These are phyloP conservation scores for Kalmanozyma brasiliensis DNA, from an alignment of 1,284 basidiomycete genomes.

Conservation along the genomic window DNA sequence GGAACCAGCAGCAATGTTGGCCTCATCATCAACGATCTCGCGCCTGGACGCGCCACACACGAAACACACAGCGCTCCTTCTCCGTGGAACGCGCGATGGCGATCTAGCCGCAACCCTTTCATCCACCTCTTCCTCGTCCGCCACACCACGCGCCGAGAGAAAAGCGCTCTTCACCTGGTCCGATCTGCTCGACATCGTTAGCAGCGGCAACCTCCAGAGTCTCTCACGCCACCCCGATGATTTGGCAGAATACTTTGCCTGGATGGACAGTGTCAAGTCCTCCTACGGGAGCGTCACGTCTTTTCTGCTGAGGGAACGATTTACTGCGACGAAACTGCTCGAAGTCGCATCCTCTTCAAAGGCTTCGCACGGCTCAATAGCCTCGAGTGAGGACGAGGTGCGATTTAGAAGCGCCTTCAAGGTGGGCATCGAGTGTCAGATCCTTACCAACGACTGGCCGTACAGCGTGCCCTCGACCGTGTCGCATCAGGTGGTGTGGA, in stretches of 20 bases:
- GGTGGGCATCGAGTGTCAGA: conserved; percentile 15
- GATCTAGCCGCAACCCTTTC: conserved; percentile 18
- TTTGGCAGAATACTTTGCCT: conserved; percentile 36
- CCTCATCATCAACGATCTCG: conserved; percentile 9
- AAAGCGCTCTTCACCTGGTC: conserved; percentile 29
- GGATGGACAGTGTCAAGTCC: conserved; percentile 32
- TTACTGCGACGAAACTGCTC: conserved; percentile 20
- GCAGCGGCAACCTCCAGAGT: conserved; percentile 9
- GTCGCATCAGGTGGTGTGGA: conserved; percentile 28
- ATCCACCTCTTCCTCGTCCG: background rate
- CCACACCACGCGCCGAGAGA: background rate
- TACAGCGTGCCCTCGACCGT: conserved; percentile 19
- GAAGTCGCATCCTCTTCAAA: background rate
- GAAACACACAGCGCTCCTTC: conserved; percentile 12
- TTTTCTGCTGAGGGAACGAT: conserved; percentile 19
- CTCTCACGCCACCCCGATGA: conserved; percentile 27
- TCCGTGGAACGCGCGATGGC: conserved; percentile 27
- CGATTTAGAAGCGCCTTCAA: conserved; percentile 18
- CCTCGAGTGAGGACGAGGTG: background rate
- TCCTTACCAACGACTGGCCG: conserved; percentile 37
- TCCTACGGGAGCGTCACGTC: conserved; percentile 17
- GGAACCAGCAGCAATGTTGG: conserved; percentile 12
- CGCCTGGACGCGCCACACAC: background rate
- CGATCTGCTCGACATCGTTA: conserved; percentile 10
- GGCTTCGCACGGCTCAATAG: too few species aligned